A percentile compares a stretch with the other conserved stretches of the same genome.
Conservation (phyloP, 2,329 filamentous ascomycete genomes). For the Stagonosporopsis rhizophila region DNA sequence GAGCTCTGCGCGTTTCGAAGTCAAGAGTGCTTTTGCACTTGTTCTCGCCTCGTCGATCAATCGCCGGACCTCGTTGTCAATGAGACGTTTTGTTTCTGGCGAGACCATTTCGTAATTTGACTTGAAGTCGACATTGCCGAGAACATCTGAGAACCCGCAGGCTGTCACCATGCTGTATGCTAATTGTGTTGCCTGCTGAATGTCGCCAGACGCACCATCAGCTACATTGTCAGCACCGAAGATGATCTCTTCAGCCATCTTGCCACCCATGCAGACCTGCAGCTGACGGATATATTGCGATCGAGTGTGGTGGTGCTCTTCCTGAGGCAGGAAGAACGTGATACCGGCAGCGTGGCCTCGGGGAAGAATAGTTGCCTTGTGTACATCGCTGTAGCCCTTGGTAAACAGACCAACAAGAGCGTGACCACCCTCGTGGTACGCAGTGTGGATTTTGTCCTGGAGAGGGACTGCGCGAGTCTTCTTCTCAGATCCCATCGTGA, state of each 20-base stretch:
- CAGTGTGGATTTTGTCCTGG: conserved; percentile 95
- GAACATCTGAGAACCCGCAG: conserved; percentile 84
- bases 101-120: conserved; percentile 83
- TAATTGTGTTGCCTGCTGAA: conserved; percentile 79
- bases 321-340: conserved; percentile 88
- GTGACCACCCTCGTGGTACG: conserved; percentile 95
- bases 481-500: conserved; percentile 94
- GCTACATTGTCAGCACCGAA: conserved; percentile 93
- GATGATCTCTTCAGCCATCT: conserved; percentile 88
- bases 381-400: conserved; percentile 76
- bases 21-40: conserved; percentile 75
- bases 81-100: conserved; percentile 82
- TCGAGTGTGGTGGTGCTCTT: conserved; percentile 81
- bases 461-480: conserved; percentile 88
- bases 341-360: conserved; percentile 86
- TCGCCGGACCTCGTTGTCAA: conserved; percentile 87
- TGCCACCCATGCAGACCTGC: conserved; percentile 82
- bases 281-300: conserved; percentile 82
- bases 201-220: conserved; percentile 83
- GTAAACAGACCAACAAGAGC: conserved; percentile 88
- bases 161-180: conserved; percentile 88
- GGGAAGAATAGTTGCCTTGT: conserved; percentile 97
- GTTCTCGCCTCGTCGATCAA: conserved; percentile 82
- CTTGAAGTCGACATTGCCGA: conserved; percentile 89
- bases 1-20: conserved; percentile 79